A percentile compares a stretch with the other conserved stretches of the same genome.
phyloP scores from a whole-genome alignment of 176 grass and related monocot genomes.

The Thalia dealbata region DNA sequence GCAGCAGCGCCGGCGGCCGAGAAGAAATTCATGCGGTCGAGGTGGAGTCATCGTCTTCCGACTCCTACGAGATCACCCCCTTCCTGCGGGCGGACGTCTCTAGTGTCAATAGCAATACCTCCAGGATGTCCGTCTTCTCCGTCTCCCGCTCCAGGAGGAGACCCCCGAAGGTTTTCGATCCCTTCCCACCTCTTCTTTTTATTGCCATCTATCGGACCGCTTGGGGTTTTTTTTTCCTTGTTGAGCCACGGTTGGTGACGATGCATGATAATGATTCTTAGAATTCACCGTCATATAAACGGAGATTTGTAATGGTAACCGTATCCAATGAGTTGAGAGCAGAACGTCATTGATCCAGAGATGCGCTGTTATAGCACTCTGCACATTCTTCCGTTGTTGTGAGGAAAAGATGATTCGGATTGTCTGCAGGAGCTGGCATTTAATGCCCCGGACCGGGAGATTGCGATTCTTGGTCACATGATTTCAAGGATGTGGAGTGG shows the following conservation, averaged over 20 bases:
- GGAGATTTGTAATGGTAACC: not conserved
- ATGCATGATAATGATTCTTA: not conserved
- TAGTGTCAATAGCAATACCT: not conserved
- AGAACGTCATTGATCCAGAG: not conserved
- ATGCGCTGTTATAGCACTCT: not conserved
- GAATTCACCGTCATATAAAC: not conserved
- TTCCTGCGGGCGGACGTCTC: not conserved
- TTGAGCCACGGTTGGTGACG: not conserved
- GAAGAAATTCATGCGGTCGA: not conserved
- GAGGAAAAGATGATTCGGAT: not conserved
- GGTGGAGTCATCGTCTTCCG: not conserved
- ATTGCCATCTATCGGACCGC: not conserved
- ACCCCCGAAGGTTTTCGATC: constrained; percentile 1
- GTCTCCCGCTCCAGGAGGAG: not conserved
- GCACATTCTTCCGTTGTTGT: not conserved
- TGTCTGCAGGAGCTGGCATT: not conserved
- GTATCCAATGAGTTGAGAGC: not conserved
- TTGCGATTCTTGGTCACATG: constrained; percentile 15
- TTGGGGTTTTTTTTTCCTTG: not conserved
- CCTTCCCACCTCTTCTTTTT: not conserved
- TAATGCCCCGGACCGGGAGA: not conserved
- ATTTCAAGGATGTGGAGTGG: constrained; percentile 19
- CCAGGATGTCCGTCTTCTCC: constrained; percentile 13
- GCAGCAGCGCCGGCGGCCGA: not conserved
- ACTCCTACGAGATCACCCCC: constrained; percentile 2